Evolutionary conservation across 768 basidiomycete species (phyloP).

Genomic region (Dendrothele bispora): DNA sequence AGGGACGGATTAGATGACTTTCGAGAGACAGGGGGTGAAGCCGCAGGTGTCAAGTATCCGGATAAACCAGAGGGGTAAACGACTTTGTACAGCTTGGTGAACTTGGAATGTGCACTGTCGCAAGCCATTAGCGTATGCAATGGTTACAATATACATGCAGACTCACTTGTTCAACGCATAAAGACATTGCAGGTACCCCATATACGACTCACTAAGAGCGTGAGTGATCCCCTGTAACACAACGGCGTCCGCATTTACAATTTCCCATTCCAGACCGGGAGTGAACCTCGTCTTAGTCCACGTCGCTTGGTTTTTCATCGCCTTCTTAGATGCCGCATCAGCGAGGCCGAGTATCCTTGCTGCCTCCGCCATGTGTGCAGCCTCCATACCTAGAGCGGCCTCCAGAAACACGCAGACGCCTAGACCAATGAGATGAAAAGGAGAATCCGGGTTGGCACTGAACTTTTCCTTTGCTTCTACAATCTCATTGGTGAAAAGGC

Average conservation of each 20-base stretch:
- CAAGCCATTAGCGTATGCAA: constrained; percentile 1
- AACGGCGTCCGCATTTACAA: constrained; percentile 71
- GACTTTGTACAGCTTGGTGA: constrained; percentile 61
- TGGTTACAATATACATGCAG: background rate
- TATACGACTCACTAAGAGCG: constrained; percentile 75
- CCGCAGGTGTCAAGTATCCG: constrained; percentile 36
- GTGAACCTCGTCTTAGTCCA: constrained; percentile 40
- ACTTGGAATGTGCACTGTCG: constrained; percentile 68
- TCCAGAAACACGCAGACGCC: constrained; percentile 76
- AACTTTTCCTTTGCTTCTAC: constrained; percentile 52
- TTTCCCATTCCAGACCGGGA: constrained; percentile 74
- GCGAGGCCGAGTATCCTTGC: constrained; percentile 52
- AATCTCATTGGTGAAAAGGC: constrained; percentile 69
- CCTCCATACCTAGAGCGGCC: constrained; percentile 83
- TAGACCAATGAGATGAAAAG: constrained; percentile 72
- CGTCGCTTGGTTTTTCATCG: constrained; percentile 26
- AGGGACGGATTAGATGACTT: constrained; percentile 26
- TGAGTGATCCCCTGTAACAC: constrained; percentile 71
- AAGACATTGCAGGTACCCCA: constrained; percentile 79
- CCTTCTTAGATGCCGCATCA: constrained; percentile 60
- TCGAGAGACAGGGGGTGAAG: constrained; percentile 33
- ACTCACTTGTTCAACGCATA: constrained; percentile 59
- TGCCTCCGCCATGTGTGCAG: constrained; percentile 65
- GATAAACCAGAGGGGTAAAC: constrained; percentile 66
- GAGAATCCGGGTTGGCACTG: constrained; percentile 44